Conservation (phyloP, 139 green algal genomes). For the Ulvella scutata region DNA sequence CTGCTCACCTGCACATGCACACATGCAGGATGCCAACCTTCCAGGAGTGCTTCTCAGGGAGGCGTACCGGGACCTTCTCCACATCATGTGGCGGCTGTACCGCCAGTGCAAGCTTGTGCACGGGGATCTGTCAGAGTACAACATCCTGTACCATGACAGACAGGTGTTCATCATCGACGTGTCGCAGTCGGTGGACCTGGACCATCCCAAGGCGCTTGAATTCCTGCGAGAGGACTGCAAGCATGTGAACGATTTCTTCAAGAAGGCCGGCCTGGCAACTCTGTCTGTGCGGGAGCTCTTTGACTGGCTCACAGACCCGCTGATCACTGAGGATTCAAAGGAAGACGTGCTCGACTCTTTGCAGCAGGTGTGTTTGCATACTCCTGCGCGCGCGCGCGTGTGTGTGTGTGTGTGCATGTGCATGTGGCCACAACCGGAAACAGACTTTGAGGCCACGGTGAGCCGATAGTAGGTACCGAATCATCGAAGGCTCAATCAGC, state of each 20-base stretch:
- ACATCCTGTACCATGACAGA: conserved; percentile 74
- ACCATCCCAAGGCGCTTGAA: conserved; percentile 92
- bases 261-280: conserved; percentile 44
- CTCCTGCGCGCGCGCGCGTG: too few species aligned
- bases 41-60: conserved; percentile 31
- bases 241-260: conserved; percentile 92
- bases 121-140: conserved; percentile 94
- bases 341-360: conserved; percentile 65
- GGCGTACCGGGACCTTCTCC: conserved; percentile 57
- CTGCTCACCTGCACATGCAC: background rate
- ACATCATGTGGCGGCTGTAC: conserved; percentile 61
- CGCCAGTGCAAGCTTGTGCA: conserved; percentile 87
- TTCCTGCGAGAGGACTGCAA: conserved; percentile 89
- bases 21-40: conserved; percentile 58
- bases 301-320: conserved; percentile 89
- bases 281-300: conserved; percentile 86
- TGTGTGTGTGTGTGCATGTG: too few species aligned
- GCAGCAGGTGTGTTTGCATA: conserved; percentile 28
- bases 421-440: too few species aligned
- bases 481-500: too few species aligned
- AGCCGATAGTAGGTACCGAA: too few species aligned
- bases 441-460: too few species aligned
- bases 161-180: conserved; percentile 85
- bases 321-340: conserved; percentile 57
- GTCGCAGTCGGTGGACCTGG: conserved; percentile 88